Evolutionary conservation across 2,329 filamentous ascomycete species (phyloP).

Genomic region (Colletotrichum agaves): DNA sequence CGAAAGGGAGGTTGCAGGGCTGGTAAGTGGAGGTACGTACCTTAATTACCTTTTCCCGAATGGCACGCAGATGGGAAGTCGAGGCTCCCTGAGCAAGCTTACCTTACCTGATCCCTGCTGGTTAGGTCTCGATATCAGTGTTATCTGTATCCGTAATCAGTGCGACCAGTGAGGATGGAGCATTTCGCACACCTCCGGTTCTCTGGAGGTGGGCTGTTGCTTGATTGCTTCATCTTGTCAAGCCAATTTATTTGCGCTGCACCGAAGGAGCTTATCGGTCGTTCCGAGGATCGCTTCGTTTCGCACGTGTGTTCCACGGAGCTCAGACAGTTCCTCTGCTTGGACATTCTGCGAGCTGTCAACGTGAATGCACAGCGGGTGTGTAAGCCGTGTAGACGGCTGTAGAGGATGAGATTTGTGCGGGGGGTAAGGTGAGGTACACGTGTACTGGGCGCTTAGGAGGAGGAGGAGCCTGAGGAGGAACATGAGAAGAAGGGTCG

Average conservation of each 20-base stretch:
- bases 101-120: constrained; percentile 10
- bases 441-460: no score
- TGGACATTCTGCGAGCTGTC: constrained; percentile 2
- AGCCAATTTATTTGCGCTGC: background rate
- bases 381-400: no score
- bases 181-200: constrained; percentile 15
- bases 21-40: constrained; percentile 5
- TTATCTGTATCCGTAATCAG: constrained; percentile 10
- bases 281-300: background rate
- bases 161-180: constrained; percentile 14
- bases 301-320: background rate
- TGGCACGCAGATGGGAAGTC: constrained; percentile 6
- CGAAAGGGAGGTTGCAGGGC: constrained; percentile 24
- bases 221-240: background rate
- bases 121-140: constrained; percentile 26
- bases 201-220: constrained; percentile 7
- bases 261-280: constrained; percentile 13
- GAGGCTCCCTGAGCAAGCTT: constrained; percentile 11
- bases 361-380: background rate
- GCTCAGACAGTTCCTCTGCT: constrained; percentile 10
- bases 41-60: background rate
- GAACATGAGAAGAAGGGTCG: background rate
- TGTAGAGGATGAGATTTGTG: no score
- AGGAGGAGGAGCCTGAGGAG: background rate
- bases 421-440: no score